Base-by-base conservation (phyloP, 192 early-diverging fungal genomes). In the Backusella mclennaniae region DNA sequence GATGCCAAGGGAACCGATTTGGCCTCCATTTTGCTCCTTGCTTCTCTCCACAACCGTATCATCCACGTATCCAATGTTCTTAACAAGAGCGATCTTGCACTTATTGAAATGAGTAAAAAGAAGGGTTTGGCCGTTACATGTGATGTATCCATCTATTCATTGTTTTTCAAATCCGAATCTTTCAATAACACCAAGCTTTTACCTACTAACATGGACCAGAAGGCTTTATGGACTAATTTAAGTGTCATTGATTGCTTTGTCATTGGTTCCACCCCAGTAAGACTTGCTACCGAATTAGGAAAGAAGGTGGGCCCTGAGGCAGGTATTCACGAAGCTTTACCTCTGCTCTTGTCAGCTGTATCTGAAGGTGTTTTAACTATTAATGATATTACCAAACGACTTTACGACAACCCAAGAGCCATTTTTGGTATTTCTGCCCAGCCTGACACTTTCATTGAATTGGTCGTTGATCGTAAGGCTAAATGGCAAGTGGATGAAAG, bases 371-470 rank as follows among this genome's bases (percentile, higher is more conserved):
- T 89, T 35, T 84, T 99, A 70, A 90, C 89, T 11, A 76, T 96
- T 35, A 85, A 91, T 6, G 97, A 98, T 76, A 85, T 99, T 63
- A 82, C 88, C 35, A 82, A 86, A 39, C 87, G 93, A 53, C 78
- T 97, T 38, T 92, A 95, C 84, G 89, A 88, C 15, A 96, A 97
- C 80, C 98, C 98, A 36, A 89, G 91, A 67, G 84, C 88, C 63
- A 98, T 99, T 86, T 96, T 99, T 83, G 92, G 92, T 26, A 81
- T 99, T n/a, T 90, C 95, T n/a, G 89, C 93, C 75, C 95, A 98
- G 84, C 83, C 91, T 9, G 96, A 98, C 75, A 98, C 97, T 14
- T 97, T 95, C 66, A 87, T 99, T 33, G 97, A 99, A 87, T 89
- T 98, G 67, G 95, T 98, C 82, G 84, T 96, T 73, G 96, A 96